Percentiles rank a stretch among this genome's conserved stretches.
These are phyloP conservation scores for Colletotrichum scovillei DNA, from an alignment of 2,329 filamentous ascomycete species.

Conservation along the genomic window DNA sequence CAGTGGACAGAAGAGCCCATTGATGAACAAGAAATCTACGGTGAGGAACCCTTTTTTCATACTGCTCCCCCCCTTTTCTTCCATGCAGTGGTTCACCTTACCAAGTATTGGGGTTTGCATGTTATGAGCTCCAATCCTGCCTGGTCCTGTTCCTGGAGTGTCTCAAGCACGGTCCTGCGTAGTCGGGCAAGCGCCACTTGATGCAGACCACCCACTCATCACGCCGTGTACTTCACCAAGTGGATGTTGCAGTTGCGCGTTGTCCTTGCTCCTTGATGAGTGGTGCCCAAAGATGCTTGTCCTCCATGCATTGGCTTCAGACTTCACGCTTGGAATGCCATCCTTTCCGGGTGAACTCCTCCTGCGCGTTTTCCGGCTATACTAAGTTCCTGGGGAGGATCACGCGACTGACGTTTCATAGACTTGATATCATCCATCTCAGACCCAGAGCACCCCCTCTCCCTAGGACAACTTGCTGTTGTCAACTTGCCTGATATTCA, in stretches of 20 bases:
- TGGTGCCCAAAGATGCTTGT: background rate
- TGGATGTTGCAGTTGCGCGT: conserved; percentile 10
- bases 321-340: background rate
- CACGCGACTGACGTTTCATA: conserved; percentile 54
- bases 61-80: background rate
- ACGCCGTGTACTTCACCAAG: background rate
- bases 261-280: background rate
- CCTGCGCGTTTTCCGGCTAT: conserved; percentile 1
- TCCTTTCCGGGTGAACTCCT: background rate
- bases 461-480: conserved; percentile 91
- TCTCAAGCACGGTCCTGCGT: background rate
- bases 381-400: conserved; percentile 30
- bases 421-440: conserved; percentile 95
- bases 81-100: background rate
- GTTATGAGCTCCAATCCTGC: background rate
- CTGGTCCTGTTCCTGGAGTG: background rate
- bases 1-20: conserved; percentile 82
- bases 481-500: conserved; percentile 96
- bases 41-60: conserved; percentile 57
- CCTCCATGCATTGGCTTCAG: background rate
- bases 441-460: conserved; percentile 95
- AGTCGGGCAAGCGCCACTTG: conserved; percentile 6
- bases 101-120: background rate
- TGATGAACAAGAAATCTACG: conserved; percentile 97
- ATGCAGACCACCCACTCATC: background rate